Conservation (phyloP, 495 filamentous ascomycete genomes). For the Lophiostoma macrostomum region DNA sequence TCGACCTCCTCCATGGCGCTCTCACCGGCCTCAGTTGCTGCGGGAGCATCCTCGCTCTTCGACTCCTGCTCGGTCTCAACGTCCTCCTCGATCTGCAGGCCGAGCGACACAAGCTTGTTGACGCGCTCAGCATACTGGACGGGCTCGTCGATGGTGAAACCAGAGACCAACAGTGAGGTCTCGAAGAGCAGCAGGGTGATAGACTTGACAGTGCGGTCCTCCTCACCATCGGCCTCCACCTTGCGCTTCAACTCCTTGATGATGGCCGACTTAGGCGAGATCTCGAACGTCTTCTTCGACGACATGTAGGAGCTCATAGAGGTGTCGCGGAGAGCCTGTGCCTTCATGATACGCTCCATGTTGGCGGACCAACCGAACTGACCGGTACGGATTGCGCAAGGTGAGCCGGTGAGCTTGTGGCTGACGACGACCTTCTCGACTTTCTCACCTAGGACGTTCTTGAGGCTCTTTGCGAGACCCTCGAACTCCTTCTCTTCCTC, state of each 20-base stretch:
- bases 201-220: constrained; percentile 95
- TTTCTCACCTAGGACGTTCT: constrained; percentile 99
- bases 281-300: constrained; percentile 99
- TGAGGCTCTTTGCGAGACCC: constrained; percentile 85
- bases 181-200: constrained; percentile 97
- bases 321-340: constrained; percentile 98
- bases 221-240: constrained; percentile 95
- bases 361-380: constrained; percentile 99
- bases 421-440: constrained; percentile 99
- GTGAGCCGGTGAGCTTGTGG: constrained; percentile 93
- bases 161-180: constrained; percentile 95
- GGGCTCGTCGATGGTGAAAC: constrained; percentile 99
- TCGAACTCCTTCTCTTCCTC: constrained; percentile 97
- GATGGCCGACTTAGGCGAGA: constrained; percentile 96
- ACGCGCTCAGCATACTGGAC: constrained; percentile 97
- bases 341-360: constrained; percentile 99
- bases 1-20: constrained; percentile 74
- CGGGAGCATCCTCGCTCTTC: constrained; percentile 53
- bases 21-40: constrained; percentile 58
- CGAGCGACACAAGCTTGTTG: constrained; percentile 95
- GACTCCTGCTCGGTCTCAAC: constrained; percentile 67
- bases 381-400: constrained; percentile 98
- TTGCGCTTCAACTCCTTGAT: constrained; percentile 98
- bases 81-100: constrained; percentile 93
- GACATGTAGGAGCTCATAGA: constrained; percentile 99